A percentile compares a stretch with the other conserved stretches of the same genome.
phyloP scores from a whole-genome alignment of 169 alveolate species.

The Eimeria necatrix region DNA sequence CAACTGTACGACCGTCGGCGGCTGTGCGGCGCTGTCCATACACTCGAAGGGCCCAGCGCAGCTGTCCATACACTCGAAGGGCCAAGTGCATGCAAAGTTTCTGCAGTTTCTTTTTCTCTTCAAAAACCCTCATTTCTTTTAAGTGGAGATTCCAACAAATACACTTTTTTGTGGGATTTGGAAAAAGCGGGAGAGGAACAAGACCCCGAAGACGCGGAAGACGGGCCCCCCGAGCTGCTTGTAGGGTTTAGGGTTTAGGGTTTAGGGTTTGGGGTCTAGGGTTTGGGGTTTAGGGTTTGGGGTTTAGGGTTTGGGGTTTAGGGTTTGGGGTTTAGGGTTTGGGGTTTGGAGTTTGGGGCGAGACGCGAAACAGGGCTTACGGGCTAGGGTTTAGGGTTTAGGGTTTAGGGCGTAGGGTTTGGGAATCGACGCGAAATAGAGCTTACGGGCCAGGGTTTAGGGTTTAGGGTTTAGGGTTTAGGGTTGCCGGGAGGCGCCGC shows the following conservation, averaged over 20 bases:
- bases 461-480: too few relatives aligned
- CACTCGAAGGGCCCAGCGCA: too few relatives aligned
- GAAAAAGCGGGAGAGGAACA: conserved; percentile 31
- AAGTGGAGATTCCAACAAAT: neutral
- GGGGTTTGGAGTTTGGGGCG: too few relatives aligned
- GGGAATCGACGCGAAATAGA: too few relatives aligned
- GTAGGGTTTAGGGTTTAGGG: conserved; percentile 6
- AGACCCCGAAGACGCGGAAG: conserved; percentile 74
- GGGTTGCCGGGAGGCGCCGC: too few relatives aligned
- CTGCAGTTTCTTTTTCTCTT: conserved; percentile 12
- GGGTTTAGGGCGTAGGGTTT: conserved; percentile 16
- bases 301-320: too few relatives aligned
- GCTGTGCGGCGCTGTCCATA: too few relatives aligned
- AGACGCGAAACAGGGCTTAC: too few relatives aligned
- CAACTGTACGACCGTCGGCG: conserved; percentile 58
- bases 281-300: neutral
- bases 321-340: too few relatives aligned
- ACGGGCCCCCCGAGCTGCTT: conserved; percentile 77
- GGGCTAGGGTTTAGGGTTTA: conserved; percentile 23
- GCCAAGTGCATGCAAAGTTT: neutral
- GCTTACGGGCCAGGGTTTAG: too few relatives aligned
- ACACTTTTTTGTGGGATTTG: conserved; percentile 57
- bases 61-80: conserved; percentile 23
- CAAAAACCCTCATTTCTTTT: neutral
- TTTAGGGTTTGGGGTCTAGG: neutral